Evolutionary conservation across 2,329 filamentous ascomycete genomes (phyloP), one percentile per base, ranked within the genome.

Genomic region (Hymenoscyphus albidus): DNA sequence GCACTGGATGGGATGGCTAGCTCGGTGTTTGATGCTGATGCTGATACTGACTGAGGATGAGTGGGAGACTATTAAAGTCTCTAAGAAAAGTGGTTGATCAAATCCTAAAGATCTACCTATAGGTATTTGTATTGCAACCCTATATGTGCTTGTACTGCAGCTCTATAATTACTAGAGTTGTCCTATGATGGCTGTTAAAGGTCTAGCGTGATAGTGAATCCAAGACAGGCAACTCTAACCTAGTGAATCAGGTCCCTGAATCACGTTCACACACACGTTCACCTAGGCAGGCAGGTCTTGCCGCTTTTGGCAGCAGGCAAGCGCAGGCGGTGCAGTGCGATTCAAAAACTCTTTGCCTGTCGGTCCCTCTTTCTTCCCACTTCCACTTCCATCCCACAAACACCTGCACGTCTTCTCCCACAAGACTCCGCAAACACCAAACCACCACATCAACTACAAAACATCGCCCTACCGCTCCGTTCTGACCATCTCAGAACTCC

Each of bases 311-410:
- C 35, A 1, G 10, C 48, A 54, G 22, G 10, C 18, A 54, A 9
- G 44, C n/a, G 7, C 10, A 13, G 48, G 18, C 48, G n/a, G 48
- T 54, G 48, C 18, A 1, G 48, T 22, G 18, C 22, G 44, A 5
- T 5, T 54, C 48, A 54, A 54, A 54, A 54, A 22, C 18, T 54
- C 18, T 51, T 54, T 27, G 48, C 31, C 31, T 27, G 12, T 38
- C 48, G 4, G 39, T 51, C 51, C 51, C 35, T 35, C 16, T 48
- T 62, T 62, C 51, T 35, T 56, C 31, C 32, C 22, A 27, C 55
- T 27, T 27, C 27, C 27, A 27, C 27, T 57, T 57, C 55, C 51
- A 39, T 61, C 48, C 60, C 60, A 62, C 60, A 61, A 61, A 61
- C 60, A 22, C 22, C 22, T 22, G 22, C 22, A 62, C 54, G 60